Percentiles rank a stretch among this genome's conserved stretches.
Evolutionary conservation across 192 early-diverging fungal species (phyloP).

Genomic region (Linnemannia elongata): DNA sequence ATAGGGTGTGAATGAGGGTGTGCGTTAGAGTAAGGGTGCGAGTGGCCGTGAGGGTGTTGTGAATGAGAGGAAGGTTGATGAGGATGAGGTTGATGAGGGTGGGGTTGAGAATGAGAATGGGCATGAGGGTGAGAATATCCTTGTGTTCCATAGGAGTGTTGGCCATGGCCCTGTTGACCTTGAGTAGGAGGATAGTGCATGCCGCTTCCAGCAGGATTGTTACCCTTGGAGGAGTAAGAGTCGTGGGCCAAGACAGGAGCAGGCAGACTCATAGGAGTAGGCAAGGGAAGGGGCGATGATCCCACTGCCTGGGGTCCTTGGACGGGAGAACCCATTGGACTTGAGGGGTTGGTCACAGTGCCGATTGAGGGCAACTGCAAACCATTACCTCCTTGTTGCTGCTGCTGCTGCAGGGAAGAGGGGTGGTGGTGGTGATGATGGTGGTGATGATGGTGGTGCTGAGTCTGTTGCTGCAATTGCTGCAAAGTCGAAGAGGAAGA

Average conservation of each 20-base stretch:
- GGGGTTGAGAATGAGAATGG: slow-evolving; percentile 3
- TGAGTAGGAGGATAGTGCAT: not conserved
- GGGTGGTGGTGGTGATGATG: slow-evolving; percentile 27
- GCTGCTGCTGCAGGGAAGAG: slow-evolving; percentile 1
- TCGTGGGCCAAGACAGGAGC: slow-evolving; percentile 35
- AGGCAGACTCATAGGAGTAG: slow-evolving; percentile 45
- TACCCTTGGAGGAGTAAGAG: slow-evolving; percentile 15
- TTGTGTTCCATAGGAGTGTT: slow-evolving; percentile 11
- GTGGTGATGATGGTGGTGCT: slow-evolving; percentile 15
- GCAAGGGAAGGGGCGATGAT: slow-evolving; percentile 11
- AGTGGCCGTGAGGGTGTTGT: slow-evolving; percentile 1
- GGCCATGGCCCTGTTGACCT: not conserved
- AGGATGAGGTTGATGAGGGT: slow-evolving; percentile 16
- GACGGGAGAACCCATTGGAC: slow-evolving; percentile 40
- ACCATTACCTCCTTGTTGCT: slow-evolving; percentile 11
- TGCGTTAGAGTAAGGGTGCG: slow-evolving; percentile 1
- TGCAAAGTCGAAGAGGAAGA: slow-evolving; percentile 4
- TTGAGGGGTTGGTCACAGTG: slow-evolving; percentile 33
- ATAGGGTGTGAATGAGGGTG: slow-evolving; percentile 14
- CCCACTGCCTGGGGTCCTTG: slow-evolving; percentile 19
- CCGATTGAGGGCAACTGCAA: slow-evolving; percentile 35
- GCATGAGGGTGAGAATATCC: not conserved
- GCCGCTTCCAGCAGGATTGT: not conserved
- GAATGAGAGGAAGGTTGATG: slow-evolving; percentile 12
- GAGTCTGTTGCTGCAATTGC: not conserved